phyloP scores from a whole-genome alignment of 1,284 basidiomycete species.

The Rhodofomes roseus region DNA sequence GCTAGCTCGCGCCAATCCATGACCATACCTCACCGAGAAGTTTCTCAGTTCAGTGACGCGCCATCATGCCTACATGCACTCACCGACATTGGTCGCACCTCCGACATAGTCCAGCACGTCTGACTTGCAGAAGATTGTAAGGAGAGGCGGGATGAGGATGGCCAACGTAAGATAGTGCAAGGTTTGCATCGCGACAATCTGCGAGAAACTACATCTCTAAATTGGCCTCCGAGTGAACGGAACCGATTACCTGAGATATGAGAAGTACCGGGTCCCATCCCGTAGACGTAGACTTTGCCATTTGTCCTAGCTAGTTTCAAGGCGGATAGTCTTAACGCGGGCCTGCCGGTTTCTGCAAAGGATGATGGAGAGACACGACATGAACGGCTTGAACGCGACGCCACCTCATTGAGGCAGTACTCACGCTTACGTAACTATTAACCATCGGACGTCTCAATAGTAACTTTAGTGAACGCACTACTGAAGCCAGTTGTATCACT shows the following conservation, averaged over 20 bases:
- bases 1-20: constrained; percentile 98
- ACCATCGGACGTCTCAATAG: too few species aligned
- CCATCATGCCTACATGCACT: constrained; percentile 21
- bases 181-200: constrained; percentile 92
- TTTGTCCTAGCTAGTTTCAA: neutral
- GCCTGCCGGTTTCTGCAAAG: neutral
- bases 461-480: too few species aligned
- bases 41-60: neutral
- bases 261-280: constrained; percentile 78
- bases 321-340: neutral
- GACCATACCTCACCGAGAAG: constrained; percentile 61
- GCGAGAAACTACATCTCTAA: constrained; percentile 7
- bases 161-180: constrained; percentile 90
- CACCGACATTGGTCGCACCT: constrained; percentile 77
- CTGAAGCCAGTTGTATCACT: too few species aligned
- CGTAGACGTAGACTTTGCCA: constrained; percentile 20
- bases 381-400: neutral
- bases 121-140: constrained; percentile 73
- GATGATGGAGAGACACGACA: neutral
- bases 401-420: neutral
- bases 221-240: neutral
- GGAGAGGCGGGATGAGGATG: constrained; percentile 78
- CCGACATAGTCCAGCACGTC: constrained; percentile 80
- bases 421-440: neutral
- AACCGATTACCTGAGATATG: constrained; percentile 54